A percentile compares a stretch with the other conserved stretches of the same genome.
These are phyloP conservation scores for Ochromonas danica DNA, from an alignment of 108 stramenopile genomes.

Conservation along the genomic window DNA sequence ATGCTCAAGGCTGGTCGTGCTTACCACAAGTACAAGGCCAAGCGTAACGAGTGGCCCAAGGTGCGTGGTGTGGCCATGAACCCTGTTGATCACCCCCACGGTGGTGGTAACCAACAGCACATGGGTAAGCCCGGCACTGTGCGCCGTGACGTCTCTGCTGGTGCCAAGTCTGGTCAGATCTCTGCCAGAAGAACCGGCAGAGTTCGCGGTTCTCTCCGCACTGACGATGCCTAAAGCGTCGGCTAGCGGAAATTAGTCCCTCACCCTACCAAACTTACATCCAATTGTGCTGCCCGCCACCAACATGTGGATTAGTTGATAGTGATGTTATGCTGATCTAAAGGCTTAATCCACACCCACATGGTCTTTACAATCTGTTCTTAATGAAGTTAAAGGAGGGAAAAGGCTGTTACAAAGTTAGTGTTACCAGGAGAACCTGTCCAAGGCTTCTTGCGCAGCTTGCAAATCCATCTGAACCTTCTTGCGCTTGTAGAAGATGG, in stretches of 20 bases:
- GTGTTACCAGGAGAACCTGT: constrained; percentile 83
- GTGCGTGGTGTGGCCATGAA: constrained; percentile 99
- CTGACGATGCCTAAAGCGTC: constrained; percentile 20
- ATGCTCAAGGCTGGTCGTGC: constrained; percentile 98
- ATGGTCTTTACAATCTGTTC: too few species aligned
- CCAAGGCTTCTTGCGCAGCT: constrained; percentile 78
- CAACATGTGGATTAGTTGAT: too few species aligned
- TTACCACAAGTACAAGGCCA: constrained; percentile 99
- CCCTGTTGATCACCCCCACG: constrained; percentile 99
- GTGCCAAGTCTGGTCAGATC: constrained; percentile 97
- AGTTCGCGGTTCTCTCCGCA: constrained; percentile 72
- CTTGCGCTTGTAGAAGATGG: constrained; percentile 95
- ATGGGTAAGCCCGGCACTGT: constrained; percentile 97
- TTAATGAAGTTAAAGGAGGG: too few species aligned
- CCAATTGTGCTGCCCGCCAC: too few species aligned
- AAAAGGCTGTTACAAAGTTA: too few species aligned
- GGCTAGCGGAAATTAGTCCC: too few species aligned
- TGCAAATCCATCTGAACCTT: constrained; percentile 94
- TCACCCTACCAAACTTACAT: too few species aligned
- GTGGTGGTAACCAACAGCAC: constrained; percentile 99
- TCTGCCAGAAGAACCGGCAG: constrained; percentile 98
- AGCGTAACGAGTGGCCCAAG: constrained; percentile 99
- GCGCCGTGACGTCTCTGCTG: constrained; percentile 77
- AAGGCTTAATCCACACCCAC: too few species aligned
- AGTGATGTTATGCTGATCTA: too few species aligned